A percentile compares a stretch with the other conserved stretches of the same genome.
phyloP scores from a whole-genome alignment of 805 yeast species.

The Tetrapisispora phaffii region DNA sequence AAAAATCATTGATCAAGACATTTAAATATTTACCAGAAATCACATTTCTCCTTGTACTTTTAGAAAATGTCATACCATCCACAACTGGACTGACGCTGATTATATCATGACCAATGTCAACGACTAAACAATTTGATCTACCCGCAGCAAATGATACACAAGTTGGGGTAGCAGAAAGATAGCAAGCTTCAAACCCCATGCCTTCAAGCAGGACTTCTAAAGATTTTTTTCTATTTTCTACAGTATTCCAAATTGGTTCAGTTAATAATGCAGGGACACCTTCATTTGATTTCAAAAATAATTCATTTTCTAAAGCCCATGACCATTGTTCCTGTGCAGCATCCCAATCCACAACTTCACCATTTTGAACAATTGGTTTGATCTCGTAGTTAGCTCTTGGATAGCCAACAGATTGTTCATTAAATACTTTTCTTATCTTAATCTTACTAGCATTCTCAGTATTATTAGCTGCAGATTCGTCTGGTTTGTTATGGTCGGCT shows the following conservation, averaged over 20 bases:
- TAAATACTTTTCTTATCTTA: conserved; percentile 17
- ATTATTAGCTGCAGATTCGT: conserved; percentile 2
- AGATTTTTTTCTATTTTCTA: conserved; percentile 53
- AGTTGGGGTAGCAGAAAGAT: conserved; percentile 72
- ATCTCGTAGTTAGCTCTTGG: conserved; percentile 47
- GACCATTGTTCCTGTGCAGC: conserved; percentile 67
- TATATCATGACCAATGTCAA: conserved; percentile 75
- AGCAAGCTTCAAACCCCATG: conserved; percentile 69
- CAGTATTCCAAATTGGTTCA: conserved; percentile 79
- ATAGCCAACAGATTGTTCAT: conserved; percentile 37
- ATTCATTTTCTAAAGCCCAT: conserved; percentile 42
- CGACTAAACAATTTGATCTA: conserved; percentile 75
- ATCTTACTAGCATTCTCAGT: conserved; percentile 12
- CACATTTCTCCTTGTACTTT: conserved; percentile 59
- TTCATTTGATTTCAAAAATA: conserved; percentile 37
- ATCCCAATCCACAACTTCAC: conserved; percentile 75
- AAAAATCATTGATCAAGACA: conserved; percentile 20
- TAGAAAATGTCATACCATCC: conserved; percentile 69
- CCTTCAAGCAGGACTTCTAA: conserved; percentile 64
- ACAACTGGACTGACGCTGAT: conserved; percentile 71
- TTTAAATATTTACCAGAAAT: conserved; percentile 61
- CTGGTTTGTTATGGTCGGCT: background rate
- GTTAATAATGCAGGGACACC: conserved; percentile 62
- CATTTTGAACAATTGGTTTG: conserved; percentile 49
- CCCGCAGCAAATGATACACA: conserved; percentile 85